Conservation (phyloP, 176 grass and related monocot species). For the Secale cereale region DNA sequence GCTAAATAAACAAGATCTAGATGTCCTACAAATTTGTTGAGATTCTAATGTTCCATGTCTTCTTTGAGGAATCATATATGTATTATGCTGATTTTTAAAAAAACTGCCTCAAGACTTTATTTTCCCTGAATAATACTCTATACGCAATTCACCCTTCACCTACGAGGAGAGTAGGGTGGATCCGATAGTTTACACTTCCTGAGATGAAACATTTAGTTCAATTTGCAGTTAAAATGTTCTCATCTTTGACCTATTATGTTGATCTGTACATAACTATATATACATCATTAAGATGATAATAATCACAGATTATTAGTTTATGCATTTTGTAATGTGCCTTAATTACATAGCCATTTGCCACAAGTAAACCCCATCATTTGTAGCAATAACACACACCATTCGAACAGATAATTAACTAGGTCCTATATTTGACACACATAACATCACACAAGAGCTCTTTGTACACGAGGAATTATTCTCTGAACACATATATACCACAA, state of each 20-base stretch:
- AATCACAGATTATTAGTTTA: not conserved
- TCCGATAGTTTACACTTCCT: not conserved
- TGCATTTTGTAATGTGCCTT: not conserved
- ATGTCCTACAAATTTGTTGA: not conserved
- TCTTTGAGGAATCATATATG: not conserved
- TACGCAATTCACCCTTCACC: not conserved
- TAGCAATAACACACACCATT: not conserved
- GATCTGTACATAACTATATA: not conserved
- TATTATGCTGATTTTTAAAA: not conserved
- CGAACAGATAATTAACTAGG: not conserved
- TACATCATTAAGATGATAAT: not conserved
- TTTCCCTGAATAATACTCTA: not conserved
- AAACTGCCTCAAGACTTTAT: not conserved
- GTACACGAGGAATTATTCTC: not conserved
- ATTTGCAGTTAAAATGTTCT: not conserved
- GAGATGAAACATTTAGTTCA: not conserved
- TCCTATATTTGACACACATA: not conserved
- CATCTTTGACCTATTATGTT: not conserved
- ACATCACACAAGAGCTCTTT: not conserved
- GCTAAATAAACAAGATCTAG: not conserved
- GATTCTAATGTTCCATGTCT: not conserved
- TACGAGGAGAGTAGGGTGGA: not conserved
- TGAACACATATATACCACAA: not conserved
- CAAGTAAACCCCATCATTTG: not conserved
- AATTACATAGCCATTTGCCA: not conserved